Percentiles rank a stretch among this genome's conserved stretches.
Conservation (phyloP, 306 rosid species). For the Chamaecrista fasciculata region DNA sequence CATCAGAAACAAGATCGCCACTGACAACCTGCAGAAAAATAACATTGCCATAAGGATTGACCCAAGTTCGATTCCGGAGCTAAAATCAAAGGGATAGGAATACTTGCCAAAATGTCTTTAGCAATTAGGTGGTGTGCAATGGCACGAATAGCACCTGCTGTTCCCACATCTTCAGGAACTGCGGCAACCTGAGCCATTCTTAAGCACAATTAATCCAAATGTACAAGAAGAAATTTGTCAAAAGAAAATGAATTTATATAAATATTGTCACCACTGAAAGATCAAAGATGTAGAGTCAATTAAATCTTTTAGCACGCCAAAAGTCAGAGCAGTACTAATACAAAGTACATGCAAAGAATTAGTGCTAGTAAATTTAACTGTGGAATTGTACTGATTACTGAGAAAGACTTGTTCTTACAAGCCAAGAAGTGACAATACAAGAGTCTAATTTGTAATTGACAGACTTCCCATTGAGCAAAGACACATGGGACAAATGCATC, state of each 20-base stretch:
- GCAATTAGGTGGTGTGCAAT: slow-evolving; percentile 78
- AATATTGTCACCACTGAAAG: not conserved
- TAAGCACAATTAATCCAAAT: slow-evolving; percentile 14
- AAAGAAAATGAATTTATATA: not conserved
- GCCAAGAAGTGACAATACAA: not conserved
- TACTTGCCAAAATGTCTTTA: slow-evolving; percentile 75
- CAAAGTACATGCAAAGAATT: not conserved
- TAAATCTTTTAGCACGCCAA: not conserved
- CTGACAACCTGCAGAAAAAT: slow-evolving; percentile 77
- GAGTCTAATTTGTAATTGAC: not conserved
- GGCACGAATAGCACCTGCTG: slow-evolving; percentile 93
- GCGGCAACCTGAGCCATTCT: slow-evolving; percentile 72
- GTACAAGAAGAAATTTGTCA: slow-evolving; percentile 15
- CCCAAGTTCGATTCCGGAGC: slow-evolving; percentile 12
- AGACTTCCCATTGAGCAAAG: not conserved
- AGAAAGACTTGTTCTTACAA: not conserved
- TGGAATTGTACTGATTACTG: not conserved
- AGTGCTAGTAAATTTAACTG: too few species aligned
- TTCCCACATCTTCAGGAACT: slow-evolving; percentile 96
- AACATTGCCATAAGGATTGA: slow-evolving; percentile 28
- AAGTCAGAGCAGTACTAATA: not conserved
- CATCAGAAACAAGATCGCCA: slow-evolving; percentile 97
- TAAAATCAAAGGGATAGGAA: not conserved
- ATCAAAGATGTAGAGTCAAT: not conserved
- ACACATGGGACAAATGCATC: not conserved